Conservation (phyloP, 805 yeast species). For the Candida montana region DNA sequence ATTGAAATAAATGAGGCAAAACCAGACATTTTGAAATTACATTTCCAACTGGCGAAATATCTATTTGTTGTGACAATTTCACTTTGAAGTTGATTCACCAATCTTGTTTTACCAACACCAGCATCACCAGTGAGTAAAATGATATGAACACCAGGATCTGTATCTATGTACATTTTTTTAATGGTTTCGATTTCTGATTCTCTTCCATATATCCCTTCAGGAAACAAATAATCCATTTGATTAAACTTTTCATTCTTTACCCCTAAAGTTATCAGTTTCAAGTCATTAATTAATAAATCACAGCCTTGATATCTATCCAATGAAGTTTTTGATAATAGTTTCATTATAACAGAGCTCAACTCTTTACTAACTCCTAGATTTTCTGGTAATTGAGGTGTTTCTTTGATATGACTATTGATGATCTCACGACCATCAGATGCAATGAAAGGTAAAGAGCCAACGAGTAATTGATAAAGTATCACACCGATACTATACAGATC, state of each 20-base stretch:
- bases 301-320: constrained; percentile 34
- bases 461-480: constrained; percentile 42
- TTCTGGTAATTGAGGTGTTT: constrained; percentile 38
- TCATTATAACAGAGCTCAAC: constrained; percentile 37
- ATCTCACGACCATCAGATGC: constrained; percentile 35
- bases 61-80: constrained; percentile 28
- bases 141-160: constrained; percentile 22
- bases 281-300: constrained; percentile 31
- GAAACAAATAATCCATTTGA: constrained; percentile 17
- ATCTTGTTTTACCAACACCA: constrained; percentile 43
- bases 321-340: constrained; percentile 37
- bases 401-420: constrained; percentile 35
- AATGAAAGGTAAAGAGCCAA: constrained; percentile 40
- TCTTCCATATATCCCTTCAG: constrained; percentile 28
- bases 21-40: constrained; percentile 29
- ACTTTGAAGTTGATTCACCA: constrained; percentile 35
- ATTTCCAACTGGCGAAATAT: constrained; percentile 26
- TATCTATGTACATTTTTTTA: constrained; percentile 18
- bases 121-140: constrained; percentile 35
- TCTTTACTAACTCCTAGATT: constrained; percentile 17
- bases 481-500: constrained; percentile 47
- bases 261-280: constrained; percentile 18
- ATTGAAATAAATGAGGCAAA: constrained; percentile 35
- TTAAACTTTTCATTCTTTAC: background rate
- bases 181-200: constrained; percentile 21